phyloP scores from a whole-genome alignment of 352 stramenopile genomes.

The Phytophthora pseudosyringae region DNA sequence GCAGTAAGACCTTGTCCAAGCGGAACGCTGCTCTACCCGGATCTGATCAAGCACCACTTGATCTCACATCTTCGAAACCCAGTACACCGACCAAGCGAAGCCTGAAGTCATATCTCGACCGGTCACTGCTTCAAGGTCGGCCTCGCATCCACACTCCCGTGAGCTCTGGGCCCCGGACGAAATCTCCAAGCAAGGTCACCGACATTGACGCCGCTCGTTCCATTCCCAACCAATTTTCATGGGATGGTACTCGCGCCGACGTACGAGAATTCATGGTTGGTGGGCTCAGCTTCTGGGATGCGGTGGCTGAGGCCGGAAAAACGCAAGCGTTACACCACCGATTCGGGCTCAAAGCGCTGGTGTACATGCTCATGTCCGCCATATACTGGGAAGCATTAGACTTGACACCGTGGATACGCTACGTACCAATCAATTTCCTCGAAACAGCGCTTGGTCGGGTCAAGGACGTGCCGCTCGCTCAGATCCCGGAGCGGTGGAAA shows the following conservation, averaged over 20 bases:
- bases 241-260: neutral
- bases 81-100: too few relatives aligned
- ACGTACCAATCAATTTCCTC: neutral
- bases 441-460: neutral
- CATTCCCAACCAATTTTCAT: neutral
- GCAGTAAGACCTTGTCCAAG: too few relatives aligned
- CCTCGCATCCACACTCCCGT: too few relatives aligned
- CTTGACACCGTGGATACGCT: neutral
- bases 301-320: neutral
- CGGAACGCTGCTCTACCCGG: too few relatives aligned
- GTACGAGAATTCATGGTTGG: neutral
- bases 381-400: neutral
- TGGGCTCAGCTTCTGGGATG: constrained; percentile 2
- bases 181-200: too few relatives aligned
- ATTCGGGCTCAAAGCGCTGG: neutral
- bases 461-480: neutral
- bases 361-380: constrained; percentile 1
- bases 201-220: too few relatives aligned
- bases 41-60: too few relatives aligned
- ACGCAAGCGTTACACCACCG: neutral
- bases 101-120: too few relatives aligned
- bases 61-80: too few relatives aligned
- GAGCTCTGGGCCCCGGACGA: too few relatives aligned
- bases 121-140: too few relatives aligned
- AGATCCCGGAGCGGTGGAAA: too few relatives aligned